Conservation (phyloP, 2,329 filamentous ascomycete genomes). For the Claviceps maximensis region DNA sequence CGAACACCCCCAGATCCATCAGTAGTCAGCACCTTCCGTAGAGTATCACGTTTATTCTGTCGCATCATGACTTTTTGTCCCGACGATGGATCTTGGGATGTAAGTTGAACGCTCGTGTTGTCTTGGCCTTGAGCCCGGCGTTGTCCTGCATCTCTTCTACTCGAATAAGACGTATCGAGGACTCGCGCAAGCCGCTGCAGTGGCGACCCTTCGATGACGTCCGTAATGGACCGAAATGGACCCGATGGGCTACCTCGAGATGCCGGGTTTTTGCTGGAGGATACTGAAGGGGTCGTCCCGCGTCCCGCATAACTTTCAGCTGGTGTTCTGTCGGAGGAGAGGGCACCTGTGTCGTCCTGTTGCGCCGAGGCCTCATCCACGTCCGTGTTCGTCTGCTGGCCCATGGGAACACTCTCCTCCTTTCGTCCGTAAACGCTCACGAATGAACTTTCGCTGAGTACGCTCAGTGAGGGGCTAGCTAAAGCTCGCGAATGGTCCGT, state of each 20-base stretch:
- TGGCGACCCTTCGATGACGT: slow-evolving; percentile 20
- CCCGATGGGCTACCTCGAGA: slow-evolving; percentile 16
- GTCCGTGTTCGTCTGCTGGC: slow-evolving; percentile 10
- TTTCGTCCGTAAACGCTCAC: slow-evolving; percentile 44
- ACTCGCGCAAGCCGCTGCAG: slow-evolving; percentile 36
- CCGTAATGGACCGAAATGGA: slow-evolving; percentile 32
- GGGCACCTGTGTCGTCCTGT: slow-evolving; percentile 14
- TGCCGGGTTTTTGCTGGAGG: background rate
- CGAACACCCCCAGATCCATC: slow-evolving; percentile 28
- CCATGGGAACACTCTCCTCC: slow-evolving; percentile 20
- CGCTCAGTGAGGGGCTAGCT: slow-evolving; percentile 47
- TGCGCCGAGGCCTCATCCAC: slow-evolving; percentile 17
- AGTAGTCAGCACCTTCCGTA: slow-evolving; percentile 38
- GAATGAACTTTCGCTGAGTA: slow-evolving; percentile 56
- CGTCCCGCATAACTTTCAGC: background rate
- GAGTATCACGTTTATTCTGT: slow-evolving; percentile 33
- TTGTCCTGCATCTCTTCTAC: slow-evolving; percentile 16
- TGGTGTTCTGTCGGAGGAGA: background rate
- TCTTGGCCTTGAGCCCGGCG: slow-evolving; percentile 16
- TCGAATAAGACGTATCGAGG: slow-evolving; percentile 20
- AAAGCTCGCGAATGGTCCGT: slow-evolving; percentile 24
- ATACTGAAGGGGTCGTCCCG: slow-evolving; percentile 1
- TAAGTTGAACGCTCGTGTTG: slow-evolving; percentile 9
- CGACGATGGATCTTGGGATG: slow-evolving; percentile 8
- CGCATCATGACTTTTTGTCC: slow-evolving; percentile 20